Conservation (phyloP, 2,329 filamentous ascomycete species). For the Furcasterigmium sp. region DNA sequence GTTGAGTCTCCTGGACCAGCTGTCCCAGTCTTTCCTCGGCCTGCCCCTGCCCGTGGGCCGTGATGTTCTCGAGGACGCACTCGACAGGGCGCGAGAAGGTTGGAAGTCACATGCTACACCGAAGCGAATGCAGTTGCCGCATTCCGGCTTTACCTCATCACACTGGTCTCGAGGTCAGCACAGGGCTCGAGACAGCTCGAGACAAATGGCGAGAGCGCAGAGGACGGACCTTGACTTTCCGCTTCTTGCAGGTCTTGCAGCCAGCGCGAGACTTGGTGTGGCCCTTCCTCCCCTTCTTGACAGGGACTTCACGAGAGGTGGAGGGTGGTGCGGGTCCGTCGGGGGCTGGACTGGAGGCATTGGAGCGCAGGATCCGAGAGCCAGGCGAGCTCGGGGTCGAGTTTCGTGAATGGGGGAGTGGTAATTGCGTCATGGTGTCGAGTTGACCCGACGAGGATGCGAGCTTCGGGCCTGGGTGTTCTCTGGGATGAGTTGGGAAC, state of each 20-base stretch:
- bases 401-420: not conserved
- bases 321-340: no score
- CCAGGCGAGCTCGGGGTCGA: not conserved
- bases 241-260: constrained; percentile 13
- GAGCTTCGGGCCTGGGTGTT: no score
- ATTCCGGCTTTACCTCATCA: constrained; percentile 14
- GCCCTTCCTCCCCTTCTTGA: not conserved
- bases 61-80: constrained; percentile 2
- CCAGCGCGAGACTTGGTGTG: constrained; percentile 12
- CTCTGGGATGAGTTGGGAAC: no score
- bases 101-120: constrained; percentile 13
- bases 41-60: constrained; percentile 4
- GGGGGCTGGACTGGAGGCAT: not conserved
- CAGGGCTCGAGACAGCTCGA: not conserved
- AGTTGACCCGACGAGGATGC: not conserved
- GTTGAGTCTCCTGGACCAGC: not conserved
- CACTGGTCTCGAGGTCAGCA: constrained; percentile 5
- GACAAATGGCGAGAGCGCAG: no score
- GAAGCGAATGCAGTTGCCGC: constrained; percentile 11
- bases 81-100: not conserved
- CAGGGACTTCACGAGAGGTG: no score
- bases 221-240: constrained; percentile 11
- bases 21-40: constrained; percentile 11
- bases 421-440: not conserved
- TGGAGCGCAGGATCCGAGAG: not conserved